A percentile compares a stretch with the other conserved stretches of the same genome.
These are phyloP conservation scores for Magnusiomyces sp. DNA, from an alignment of 1,139 yeast species.

Conservation along the genomic window DNA sequence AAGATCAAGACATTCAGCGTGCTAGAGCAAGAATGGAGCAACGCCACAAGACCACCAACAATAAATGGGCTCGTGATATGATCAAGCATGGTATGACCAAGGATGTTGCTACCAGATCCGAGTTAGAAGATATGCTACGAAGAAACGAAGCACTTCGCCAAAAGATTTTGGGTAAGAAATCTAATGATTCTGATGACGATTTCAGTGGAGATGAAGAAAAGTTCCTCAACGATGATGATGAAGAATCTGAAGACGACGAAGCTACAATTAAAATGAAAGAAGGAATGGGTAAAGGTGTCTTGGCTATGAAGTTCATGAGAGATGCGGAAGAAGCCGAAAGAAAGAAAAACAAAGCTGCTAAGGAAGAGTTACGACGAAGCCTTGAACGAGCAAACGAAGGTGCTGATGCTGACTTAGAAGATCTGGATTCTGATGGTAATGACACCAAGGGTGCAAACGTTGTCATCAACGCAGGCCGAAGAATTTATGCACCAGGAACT, in stretches of 20 bases:
- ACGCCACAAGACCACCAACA: conserved; percentile 71
- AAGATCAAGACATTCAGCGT: conserved; percentile 62
- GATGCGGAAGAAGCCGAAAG: conserved; percentile 20
- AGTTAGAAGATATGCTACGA: conserved; percentile 87
- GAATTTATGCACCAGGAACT: conserved; percentile 71
- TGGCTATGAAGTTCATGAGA: conserved; percentile 74
- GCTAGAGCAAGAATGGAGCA: conserved; percentile 90
- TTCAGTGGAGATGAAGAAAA: conserved; percentile 20
- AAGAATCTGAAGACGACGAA: conserved; percentile 31
- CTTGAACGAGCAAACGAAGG: conserved; percentile 31
- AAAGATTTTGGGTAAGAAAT: conserved; percentile 63
- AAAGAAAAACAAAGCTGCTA: conserved; percentile 16
- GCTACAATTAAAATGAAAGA: conserved; percentile 29
- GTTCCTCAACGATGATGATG: conserved; percentile 18
- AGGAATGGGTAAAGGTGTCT: conserved; percentile 70
- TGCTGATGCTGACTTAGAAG: conserved; percentile 25
- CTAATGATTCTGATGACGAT: conserved; percentile 35
- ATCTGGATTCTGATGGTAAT: conserved; percentile 30
- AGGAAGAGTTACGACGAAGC: conserved; percentile 22
- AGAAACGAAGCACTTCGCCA: conserved; percentile 72
- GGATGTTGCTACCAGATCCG: conserved; percentile 74
- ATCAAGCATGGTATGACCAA: conserved; percentile 84
- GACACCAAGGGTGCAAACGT: conserved; percentile 30
- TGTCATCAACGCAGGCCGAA: conserved; percentile 63
- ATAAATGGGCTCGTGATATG: conserved; percentile 89